Evolutionary conservation across 495 filamentous ascomycete genomes (phyloP).

Genomic region (Penicillium manginii): DNA sequence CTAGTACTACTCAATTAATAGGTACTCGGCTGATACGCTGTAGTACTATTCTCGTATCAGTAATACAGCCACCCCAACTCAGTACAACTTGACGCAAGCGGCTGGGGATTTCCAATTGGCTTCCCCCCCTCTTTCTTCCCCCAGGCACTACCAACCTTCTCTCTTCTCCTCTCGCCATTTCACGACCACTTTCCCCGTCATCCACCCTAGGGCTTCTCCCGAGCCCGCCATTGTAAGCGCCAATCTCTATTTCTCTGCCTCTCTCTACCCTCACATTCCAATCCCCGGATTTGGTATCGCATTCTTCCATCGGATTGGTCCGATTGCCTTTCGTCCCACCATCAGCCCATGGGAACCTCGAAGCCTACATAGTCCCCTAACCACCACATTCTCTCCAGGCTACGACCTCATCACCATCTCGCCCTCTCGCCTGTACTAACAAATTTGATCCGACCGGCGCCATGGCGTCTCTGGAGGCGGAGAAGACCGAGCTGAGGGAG

Average conservation of each 20-base stretch:
- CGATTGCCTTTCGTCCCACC: neutral
- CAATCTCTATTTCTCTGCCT: neutral
- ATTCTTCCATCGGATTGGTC: neutral
- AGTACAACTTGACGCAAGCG: constrained; percentile 34
- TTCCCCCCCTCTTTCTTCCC: constrained; percentile 7
- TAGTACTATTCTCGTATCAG: neutral
- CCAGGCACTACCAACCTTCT: neutral
- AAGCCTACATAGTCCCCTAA: neutral
- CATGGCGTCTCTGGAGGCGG: constrained; percentile 44
- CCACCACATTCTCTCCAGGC: neutral
- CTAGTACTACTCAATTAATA: neutral
- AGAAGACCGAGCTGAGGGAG: constrained; percentile 69
- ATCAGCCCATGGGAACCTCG: constrained; percentile 3
- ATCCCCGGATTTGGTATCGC: constrained; percentile 2
- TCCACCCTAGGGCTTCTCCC: neutral
- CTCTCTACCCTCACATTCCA: constrained; percentile 3
- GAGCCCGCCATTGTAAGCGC: neutral
- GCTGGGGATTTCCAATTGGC: constrained; percentile 22
- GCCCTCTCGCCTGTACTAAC: constrained; percentile 15
- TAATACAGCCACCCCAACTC: constrained; percentile 24
- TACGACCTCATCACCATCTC: constrained; percentile 8
- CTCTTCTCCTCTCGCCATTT: neutral
- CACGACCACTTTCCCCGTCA: neutral
- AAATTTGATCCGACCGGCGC: constrained; percentile 20
- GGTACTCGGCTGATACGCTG: no score